Evolutionary conservation across 768 basidiomycete species (phyloP).

Genomic region (Gymnopilus junonius): DNA sequence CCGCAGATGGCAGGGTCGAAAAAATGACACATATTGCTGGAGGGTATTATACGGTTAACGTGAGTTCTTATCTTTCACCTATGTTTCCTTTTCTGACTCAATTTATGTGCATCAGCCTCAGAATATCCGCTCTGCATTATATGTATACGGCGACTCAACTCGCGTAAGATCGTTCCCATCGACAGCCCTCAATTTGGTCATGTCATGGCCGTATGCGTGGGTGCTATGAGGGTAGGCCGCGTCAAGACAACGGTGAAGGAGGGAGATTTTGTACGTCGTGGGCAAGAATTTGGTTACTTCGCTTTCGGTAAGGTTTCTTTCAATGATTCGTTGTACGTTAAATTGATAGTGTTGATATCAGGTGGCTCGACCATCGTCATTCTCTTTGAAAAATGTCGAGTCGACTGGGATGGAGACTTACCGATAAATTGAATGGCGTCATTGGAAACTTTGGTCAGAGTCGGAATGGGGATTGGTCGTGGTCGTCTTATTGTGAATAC

Average conservation of each 20-base stretch:
- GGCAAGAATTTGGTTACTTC: slow-evolving; percentile 93
- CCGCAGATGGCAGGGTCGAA: slow-evolving; percentile 85
- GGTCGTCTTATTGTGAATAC: slow-evolving; percentile 1
- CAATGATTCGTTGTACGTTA: background rate
- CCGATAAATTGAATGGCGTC: slow-evolving; percentile 81
- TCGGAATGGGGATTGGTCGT: slow-evolving; percentile 82
- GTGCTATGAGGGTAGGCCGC: slow-evolving; percentile 95
- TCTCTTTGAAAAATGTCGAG: slow-evolving; percentile 81
- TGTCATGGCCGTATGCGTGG: slow-evolving; percentile 91
- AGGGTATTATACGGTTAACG: slow-evolving; percentile 97
- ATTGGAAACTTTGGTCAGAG: slow-evolving; percentile 89
- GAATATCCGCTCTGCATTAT: slow-evolving; percentile 87
- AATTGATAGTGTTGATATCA: slow-evolving; percentile 27
- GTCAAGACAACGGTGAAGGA: slow-evolving; percentile 88
- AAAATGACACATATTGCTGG: slow-evolving; percentile 83
- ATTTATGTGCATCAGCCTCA: slow-evolving; percentile 65
- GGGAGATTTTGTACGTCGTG: slow-evolving; percentile 78
- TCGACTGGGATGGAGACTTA: slow-evolving; percentile 93
- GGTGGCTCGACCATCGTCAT: slow-evolving; percentile 93
- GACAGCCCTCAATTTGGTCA: slow-evolving; percentile 88
- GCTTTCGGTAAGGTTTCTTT: slow-evolving; percentile 74
- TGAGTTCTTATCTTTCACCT: slow-evolving; percentile 35
- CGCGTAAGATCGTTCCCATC: slow-evolving; percentile 89
- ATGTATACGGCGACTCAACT: slow-evolving; percentile 97
- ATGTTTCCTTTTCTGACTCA: background rate